A percentile compares a stretch with the other conserved stretches of the same genome.
These are phyloP conservation scores for Pachyrhizus erosus DNA, from an alignment of 306 rosid species.

Conservation along the genomic window DNA sequence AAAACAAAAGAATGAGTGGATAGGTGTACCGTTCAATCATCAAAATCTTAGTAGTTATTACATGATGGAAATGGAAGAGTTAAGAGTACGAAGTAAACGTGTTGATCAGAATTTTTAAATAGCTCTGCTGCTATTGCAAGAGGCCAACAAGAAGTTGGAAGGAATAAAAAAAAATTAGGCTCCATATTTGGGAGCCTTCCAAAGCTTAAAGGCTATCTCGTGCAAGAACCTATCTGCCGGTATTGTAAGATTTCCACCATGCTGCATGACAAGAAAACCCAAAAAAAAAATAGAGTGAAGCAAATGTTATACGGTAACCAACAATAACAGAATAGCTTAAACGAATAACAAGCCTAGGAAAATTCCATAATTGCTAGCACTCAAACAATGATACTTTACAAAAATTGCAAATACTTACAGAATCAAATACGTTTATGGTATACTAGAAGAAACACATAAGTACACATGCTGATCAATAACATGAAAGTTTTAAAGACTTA, in stretches of 20 bases:
- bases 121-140: slow-evolving; percentile 20
- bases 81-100: slow-evolving; percentile 6
- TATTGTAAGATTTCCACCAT: slow-evolving; percentile 79
- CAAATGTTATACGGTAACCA: background rate
- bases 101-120: slow-evolving; percentile 23
- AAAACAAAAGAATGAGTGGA: background rate
- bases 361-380: background rate
- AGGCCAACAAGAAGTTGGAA: slow-evolving; percentile 8
- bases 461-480: slow-evolving; percentile 27
- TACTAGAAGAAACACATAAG: slow-evolving; percentile 9
- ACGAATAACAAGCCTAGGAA: background rate
- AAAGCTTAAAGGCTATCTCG: slow-evolving; percentile 92
- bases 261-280: slow-evolving; percentile 55
- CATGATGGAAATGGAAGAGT: slow-evolving; percentile 9
- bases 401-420: background rate
- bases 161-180: slow-evolving; percentile 55
- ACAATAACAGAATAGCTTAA: background rate
- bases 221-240: slow-evolving; percentile 96
- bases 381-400: background rate
- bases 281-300: background rate
- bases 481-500: slow-evolving; percentile 7
- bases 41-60: slow-evolving; percentile 34
- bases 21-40: background rate
- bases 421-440: slow-evolving; percentile 12
- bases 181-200: slow-evolving; percentile 99